phyloP scores from a whole-genome alignment of 2,329 filamentous ascomycete genomes.

The Curvularia lunata region DNA sequence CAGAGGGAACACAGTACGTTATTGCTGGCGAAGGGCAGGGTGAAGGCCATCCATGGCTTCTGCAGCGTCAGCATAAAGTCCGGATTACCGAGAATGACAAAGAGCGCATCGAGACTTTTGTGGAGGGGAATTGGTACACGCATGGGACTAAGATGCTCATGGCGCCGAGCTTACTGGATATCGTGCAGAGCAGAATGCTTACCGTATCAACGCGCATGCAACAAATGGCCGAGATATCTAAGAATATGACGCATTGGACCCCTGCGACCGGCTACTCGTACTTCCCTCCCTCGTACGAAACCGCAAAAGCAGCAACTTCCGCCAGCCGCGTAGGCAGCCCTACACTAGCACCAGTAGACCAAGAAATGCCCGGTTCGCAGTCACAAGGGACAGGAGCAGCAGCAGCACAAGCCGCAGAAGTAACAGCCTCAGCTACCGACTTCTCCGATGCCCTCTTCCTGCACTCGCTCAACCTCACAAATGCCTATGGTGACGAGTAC shows the following conservation, averaged over 20 bases:
- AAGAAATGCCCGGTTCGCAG: slow-evolving; percentile 30
- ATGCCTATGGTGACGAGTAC: slow-evolving; percentile 65
- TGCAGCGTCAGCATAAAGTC: slow-evolving; percentile 60
- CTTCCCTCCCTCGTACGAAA: slow-evolving; percentile 56
- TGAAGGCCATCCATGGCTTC: slow-evolving; percentile 63
- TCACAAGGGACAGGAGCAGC: slow-evolving; percentile 28
- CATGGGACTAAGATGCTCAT: slow-evolving; percentile 67
- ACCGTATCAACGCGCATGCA: slow-evolving; percentile 63
- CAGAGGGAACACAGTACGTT: slow-evolving; percentile 63
- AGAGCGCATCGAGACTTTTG: slow-evolving; percentile 55
- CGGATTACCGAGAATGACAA: slow-evolving; percentile 44
- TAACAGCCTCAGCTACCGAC: slow-evolving; percentile 26
- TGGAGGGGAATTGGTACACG: slow-evolving; percentile 65
- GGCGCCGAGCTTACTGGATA: slow-evolving; percentile 65
- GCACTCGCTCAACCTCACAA: slow-evolving; percentile 59
- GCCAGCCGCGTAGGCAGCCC: slow-evolving; percentile 43
- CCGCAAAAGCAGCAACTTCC: slow-evolving; percentile 36
- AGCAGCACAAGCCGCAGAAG: slow-evolving; percentile 17
- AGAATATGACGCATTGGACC: slow-evolving; percentile 62
- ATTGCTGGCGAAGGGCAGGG: slow-evolving; percentile 63
- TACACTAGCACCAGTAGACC: slow-evolving; percentile 33
- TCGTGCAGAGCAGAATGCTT: slow-evolving; percentile 63
- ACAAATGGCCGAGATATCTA: slow-evolving; percentile 61
- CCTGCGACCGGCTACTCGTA: slow-evolving; percentile 67
- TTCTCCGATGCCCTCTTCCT: slow-evolving; percentile 47